Evolutionary conservation across 2,329 filamentous ascomycete species (phyloP).

Genomic region (Chaetomium sp.): DNA sequence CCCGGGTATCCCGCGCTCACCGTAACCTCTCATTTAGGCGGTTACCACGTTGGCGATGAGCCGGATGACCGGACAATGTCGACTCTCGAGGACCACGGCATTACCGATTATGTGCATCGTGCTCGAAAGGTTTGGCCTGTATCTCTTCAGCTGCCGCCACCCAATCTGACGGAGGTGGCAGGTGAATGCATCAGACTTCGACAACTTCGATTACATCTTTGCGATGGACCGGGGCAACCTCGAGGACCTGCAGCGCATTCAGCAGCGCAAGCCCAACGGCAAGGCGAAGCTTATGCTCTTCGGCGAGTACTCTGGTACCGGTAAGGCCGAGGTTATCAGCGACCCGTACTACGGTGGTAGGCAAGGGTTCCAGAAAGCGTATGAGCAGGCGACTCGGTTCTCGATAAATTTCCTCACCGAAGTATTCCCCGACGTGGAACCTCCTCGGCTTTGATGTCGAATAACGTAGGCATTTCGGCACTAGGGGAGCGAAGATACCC

Average conservation of each 20-base stretch:
- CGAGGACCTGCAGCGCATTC: constrained; percentile 64
- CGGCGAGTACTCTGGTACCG: constrained; percentile 74
- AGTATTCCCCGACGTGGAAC: constrained; percentile 48
- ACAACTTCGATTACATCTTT: constrained; percentile 87
- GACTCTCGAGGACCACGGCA: constrained; percentile 72
- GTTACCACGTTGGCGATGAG: constrained; percentile 76
- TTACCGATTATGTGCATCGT: constrained; percentile 73
- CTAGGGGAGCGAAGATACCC: constrained; percentile 24
- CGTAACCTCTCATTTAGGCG: constrained; percentile 51
- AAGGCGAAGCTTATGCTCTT: constrained; percentile 77
- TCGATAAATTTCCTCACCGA: constrained; percentile 73
- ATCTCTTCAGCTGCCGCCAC: neutral
- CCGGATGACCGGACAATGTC: constrained; percentile 84
- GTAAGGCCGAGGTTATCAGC: constrained; percentile 68
- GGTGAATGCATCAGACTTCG: constrained; percentile 70
- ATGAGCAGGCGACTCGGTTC: constrained; percentile 78
- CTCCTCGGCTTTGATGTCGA: constrained; percentile 25
- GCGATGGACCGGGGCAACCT: constrained; percentile 91
- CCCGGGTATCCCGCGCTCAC: neutral
- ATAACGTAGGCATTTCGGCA: neutral
- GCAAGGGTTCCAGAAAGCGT: constrained; percentile 82
- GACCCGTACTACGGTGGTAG: constrained; percentile 93
- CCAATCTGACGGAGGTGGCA: constrained; percentile 35
- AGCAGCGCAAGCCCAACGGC: constrained; percentile 58
- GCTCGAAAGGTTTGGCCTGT: constrained; percentile 69